Evolutionary conservation across 2,329 filamentous ascomycete species (phyloP), one percentile per base, ranked within the genome.

Genomic region (Aspergillus ruber): DNA sequence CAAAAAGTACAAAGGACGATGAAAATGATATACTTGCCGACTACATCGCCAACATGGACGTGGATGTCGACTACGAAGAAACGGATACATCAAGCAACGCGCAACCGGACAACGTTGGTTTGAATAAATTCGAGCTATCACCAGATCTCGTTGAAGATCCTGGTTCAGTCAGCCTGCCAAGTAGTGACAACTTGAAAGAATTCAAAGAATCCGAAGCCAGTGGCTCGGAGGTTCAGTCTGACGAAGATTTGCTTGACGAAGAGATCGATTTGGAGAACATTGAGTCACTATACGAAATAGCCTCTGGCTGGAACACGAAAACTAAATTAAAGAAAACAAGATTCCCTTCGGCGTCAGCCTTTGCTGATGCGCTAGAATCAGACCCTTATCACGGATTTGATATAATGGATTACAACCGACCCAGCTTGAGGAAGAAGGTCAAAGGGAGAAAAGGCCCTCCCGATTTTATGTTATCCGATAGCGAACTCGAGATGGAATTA

Each of bases 401-500:
- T 60, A 74, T 94, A 40, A 91, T 93, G 84, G 88, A 95, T 59
- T 88, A 86, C 69, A 79, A 86, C 13, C 77, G 83, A 21, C 82
- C 84, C 1, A 88, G 82, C 45, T 65, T 90, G 5, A 79, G 76
- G 47, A 81, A 77, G 52, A 84, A 81, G 59, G 73, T 78, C 54
- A 88, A 86, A 64, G 82, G 81, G 39, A 74, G 76, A 12, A 79
- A 80, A 52, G 75, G 73, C 41, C 72, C 76, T 45, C 66, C 77
- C 41, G 71, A 74, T 4, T 72, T 83, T 46, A 72, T 80, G 18
- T 65, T 85, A 7, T 80, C 79, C 0, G 86, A 90, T 56, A 81
- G 80, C 0, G 86, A 90, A 45, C 64, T 88, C 1, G 81, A 85
- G 55, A 71, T 75, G 33, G 73, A 76, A 2, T 68, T 90, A 43